phyloP scores from a whole-genome alignment of 371 early-diverging fungal species.

The Haplosporangium sp. region DNA sequence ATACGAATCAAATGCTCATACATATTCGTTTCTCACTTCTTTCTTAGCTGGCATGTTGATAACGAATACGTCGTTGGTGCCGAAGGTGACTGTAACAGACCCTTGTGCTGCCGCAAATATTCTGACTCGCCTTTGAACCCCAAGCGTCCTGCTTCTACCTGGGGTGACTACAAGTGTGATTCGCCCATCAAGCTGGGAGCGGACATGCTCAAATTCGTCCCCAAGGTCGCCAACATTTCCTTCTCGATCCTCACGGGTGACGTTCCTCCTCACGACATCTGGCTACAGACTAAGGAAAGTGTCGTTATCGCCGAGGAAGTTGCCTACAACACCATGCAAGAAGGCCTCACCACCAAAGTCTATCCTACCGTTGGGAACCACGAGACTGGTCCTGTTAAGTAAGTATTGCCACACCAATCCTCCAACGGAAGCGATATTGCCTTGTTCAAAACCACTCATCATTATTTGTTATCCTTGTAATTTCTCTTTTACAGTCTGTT shows the following conservation, averaged over 20 bases:
- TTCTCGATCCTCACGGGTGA: slow-evolving; percentile 73
- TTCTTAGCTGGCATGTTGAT: slow-evolving; percentile 66
- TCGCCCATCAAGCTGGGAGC: slow-evolving; percentile 60
- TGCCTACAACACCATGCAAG: slow-evolving; percentile 30
- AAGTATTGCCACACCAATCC: not conserved
- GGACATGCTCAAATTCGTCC: slow-evolving; percentile 60
- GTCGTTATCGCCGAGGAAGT: slow-evolving; percentile 41
- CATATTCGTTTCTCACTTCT: not conserved
- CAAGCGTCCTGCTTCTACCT: slow-evolving; percentile 43
- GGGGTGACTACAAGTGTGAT: slow-evolving; percentile 68
- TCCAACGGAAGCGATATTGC: no score
- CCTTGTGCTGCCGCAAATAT: slow-evolving; percentile 66
- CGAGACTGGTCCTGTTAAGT: slow-evolving; percentile 54
- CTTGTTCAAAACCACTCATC: not conserved
- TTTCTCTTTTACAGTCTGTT: slow-evolving; percentile 45
- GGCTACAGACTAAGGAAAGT: slow-evolving; percentile 54
- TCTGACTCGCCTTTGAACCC: slow-evolving; percentile 37
- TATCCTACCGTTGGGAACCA: slow-evolving; percentile 73
- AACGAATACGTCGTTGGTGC: slow-evolving; percentile 63
- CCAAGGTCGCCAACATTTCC: slow-evolving; percentile 54
- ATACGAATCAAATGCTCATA: not conserved
- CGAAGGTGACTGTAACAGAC: slow-evolving; percentile 65
- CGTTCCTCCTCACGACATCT: slow-evolving; percentile 73
- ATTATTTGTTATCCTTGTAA: not conserved
- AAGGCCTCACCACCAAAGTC: slow-evolving; percentile 40